Evolutionary conservation across 2,329 filamentous ascomycete genomes (phyloP).

Genomic region (Aureobasidium sp.): DNA sequence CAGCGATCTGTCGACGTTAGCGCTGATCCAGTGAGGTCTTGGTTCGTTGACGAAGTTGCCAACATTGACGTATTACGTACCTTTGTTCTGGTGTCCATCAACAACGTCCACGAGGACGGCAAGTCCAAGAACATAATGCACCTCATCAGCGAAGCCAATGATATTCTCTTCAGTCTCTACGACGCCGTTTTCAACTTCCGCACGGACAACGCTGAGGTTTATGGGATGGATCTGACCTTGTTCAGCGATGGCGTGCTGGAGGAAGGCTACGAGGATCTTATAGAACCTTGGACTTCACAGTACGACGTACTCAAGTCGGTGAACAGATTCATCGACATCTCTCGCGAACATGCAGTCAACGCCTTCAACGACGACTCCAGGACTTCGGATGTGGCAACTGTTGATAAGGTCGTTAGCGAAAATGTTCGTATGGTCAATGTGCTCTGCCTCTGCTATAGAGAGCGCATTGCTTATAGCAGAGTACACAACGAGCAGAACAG

Average conservation of each 20-base stretch:
- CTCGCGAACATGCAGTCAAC: constrained; percentile 32
- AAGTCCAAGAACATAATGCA: constrained; percentile 46
- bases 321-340: constrained; percentile 30
- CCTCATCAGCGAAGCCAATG: constrained; percentile 58
- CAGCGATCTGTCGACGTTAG: background rate
- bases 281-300: constrained; percentile 80
- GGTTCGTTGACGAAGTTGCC: constrained; percentile 19
- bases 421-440: constrained; percentile 48
- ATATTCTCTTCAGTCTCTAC: constrained; percentile 59
- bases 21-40: constrained; percentile 10
- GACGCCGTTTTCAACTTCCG: constrained; percentile 63
- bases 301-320: constrained; percentile 34
- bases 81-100: constrained; percentile 21
- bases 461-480: constrained; percentile 51
- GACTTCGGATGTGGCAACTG: constrained; percentile 25
- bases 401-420: constrained; percentile 43
- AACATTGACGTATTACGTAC: constrained; percentile 41
- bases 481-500: constrained; percentile 43
- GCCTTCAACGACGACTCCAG: constrained; percentile 20
- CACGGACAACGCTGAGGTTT: constrained; percentile 56
- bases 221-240: constrained; percentile 62
- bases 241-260: constrained; percentile 41
- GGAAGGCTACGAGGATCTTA: constrained; percentile 51
- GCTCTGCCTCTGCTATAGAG: constrained; percentile 49
- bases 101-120: constrained; percentile 63